Evolutionary conservation across 331 rosid genomes (phyloP).

Genomic region (Malus hybrid): DNA sequence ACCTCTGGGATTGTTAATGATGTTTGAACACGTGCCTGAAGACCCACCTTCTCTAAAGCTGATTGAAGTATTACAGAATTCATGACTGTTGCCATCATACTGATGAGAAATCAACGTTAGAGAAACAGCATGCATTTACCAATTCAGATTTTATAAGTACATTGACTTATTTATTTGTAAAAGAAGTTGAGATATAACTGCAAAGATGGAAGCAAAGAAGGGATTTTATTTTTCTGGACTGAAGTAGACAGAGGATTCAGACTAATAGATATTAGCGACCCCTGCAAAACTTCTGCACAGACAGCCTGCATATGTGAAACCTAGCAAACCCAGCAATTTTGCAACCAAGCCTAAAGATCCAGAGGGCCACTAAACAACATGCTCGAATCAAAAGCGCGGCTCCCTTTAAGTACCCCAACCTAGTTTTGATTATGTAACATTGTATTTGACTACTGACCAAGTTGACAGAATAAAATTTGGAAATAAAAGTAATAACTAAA

Average conservation of each 20-base stretch:
- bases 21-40: constrained; percentile 81
- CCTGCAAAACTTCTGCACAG: neutral
- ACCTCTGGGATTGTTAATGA: constrained; percentile 65
- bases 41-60: constrained; percentile 82
- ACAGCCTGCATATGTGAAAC: neutral
- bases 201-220: neutral
- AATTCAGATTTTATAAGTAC: neutral
- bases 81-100: constrained; percentile 95
- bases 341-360: neutral
- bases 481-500: neutral
- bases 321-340: neutral
- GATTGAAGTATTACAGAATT: constrained; percentile 81
- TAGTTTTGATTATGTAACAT: neutral
- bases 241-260: neutral
- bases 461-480: neutral
- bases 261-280: neutral
- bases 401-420: neutral
- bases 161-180: neutral
- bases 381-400: neutral
- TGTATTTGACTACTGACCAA: neutral
- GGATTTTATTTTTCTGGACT: neutral
- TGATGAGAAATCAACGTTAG: constrained; percentile 16
- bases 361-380: neutral
- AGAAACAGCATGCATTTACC: neutral
- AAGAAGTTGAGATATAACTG: neutral